A percentile compares a stretch with the other conserved stretches of the same genome.
These are phyloP conservation scores for Syzygium malaccense DNA, from an alignment of 441 rosid genomes.

Conservation along the genomic window DNA sequence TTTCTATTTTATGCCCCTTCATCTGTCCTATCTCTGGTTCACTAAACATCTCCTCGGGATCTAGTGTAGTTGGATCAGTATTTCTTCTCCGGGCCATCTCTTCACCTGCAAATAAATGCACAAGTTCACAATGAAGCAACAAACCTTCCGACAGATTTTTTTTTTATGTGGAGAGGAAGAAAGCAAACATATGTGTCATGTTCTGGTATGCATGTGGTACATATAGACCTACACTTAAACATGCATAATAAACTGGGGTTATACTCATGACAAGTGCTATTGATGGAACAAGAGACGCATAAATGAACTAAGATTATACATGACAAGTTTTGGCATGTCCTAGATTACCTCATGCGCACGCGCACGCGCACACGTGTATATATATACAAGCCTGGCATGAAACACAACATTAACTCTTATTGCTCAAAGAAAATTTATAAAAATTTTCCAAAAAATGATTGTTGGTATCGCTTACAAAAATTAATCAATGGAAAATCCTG, in stretches of 20 bases:
- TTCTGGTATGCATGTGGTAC: not conserved
- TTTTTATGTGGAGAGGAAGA: not conserved
- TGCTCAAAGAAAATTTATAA: not conserved
- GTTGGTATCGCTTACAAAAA: not conserved
- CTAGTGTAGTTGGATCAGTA: not conserved
- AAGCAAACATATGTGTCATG: not conserved
- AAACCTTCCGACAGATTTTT: not conserved
- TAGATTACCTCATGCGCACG: too few species aligned
- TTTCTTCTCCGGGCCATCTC: not conserved
- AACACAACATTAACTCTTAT: not conserved
- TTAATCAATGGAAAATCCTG: not conserved
- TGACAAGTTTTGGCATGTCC: not conserved
- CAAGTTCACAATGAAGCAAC: not conserved
- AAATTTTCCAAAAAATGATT: not conserved
- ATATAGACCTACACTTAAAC: not conserved
- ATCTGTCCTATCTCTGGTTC: not conserved
- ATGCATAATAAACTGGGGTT: not conserved
- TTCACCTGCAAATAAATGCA: not conserved
- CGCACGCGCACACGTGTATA: accelerated
- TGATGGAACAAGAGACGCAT: not conserved
- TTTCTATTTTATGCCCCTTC: not conserved
- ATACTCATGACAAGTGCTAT: not conserved
- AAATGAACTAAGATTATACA: not conserved
- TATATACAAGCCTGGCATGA: not conserved
- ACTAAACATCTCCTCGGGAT: not conserved